Evolutionary conservation across 345 rosid species (phyloP), one percentile per base, ranked within the genome.

Genomic region (Salix purpurea): DNA sequence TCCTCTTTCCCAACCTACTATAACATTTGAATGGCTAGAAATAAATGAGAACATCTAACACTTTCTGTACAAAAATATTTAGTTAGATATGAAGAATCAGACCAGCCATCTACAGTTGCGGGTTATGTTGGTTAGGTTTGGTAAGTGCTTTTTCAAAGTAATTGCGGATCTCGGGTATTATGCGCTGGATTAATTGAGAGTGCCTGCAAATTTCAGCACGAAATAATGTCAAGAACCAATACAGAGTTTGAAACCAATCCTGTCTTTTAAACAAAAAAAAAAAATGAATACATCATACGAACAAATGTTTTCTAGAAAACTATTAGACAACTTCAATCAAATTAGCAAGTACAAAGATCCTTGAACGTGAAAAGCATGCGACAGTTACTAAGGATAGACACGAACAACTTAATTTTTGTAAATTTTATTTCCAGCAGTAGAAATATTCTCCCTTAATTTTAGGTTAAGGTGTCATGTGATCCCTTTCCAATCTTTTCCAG

Each of bases 141-240:
- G 90, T 80, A 73, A 91, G 90, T 74, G 92, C 90, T 81, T 87
- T 92, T 67, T 85, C 80, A 76, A 94, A 94, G 83, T 92, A 92
- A 85, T 83, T 86, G 70, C 87, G 90, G 75, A 94, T 92, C 87
- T 94, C 97, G 0, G 94, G 98, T 73, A 90, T 70, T 56, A 90
- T 92, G 2, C 89, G 81, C 82, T 90, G 91, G 84, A 92, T 88
- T 81, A 92, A 85, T 78, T 92, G 88, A 67, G 84, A 81, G 69
- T 87, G 93, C 88, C 88, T 85, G 88, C 81, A 77, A 62, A 77
- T 46, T 44, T 36, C 60, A 39, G 13, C 60, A 37, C 23, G 19
- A 39, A 15, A 64, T 39, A 70, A 21, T 67, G 6, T 28, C 36
- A 15, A 60, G 10, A 24, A 23, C 23, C 46, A 40, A 44, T 18